Percentiles rank a stretch among this genome's conserved stretches.
These are phyloP conservation scores for Euphorbia celastroides DNA, from an alignment of 441 rosid genomes.

Conservation along the genomic window DNA sequence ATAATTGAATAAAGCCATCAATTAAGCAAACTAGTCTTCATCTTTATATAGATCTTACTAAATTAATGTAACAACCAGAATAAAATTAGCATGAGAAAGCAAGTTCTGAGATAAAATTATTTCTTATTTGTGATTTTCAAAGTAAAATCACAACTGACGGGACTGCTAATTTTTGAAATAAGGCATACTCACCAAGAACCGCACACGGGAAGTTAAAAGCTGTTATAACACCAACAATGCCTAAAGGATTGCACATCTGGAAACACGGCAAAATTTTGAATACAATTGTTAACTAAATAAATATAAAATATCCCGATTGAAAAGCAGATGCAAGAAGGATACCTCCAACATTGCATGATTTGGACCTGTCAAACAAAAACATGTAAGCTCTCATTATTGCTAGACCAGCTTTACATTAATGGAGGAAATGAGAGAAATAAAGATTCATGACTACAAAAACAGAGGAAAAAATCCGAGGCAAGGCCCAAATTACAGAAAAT, in stretches of 20 bases:
- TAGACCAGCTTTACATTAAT: conserved; percentile 8
- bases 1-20: too few species aligned
- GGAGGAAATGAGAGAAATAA: too few species aligned
- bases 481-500: conserved; percentile 15
- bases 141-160: background rate
- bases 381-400: conserved; percentile 24
- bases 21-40: too few species aligned
- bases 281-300: conserved; percentile 5
- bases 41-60: too few species aligned
- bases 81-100: background rate
- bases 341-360: conserved; percentile 98
- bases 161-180: conserved; percentile 6
- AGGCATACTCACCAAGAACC: conserved; percentile 70
- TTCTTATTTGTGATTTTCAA: background rate
- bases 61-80: too few species aligned
- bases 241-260: conserved; percentile 98
- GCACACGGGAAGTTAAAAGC: conserved; percentile 97
- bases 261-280: conserved; percentile 12
- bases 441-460: too few species aligned
- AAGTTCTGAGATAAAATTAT: background rate
- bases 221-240: conserved; percentile 92
- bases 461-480: background rate
- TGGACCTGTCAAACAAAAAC: conserved; percentile 59
- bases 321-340: conserved; percentile 16
- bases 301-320: conserved; percentile 9